A percentile compares a stretch with the other conserved stretches of the same genome.
Evolutionary conservation across 768 basidiomycete genomes (phyloP).

Genomic region (Hygrophorus pudorinus): DNA sequence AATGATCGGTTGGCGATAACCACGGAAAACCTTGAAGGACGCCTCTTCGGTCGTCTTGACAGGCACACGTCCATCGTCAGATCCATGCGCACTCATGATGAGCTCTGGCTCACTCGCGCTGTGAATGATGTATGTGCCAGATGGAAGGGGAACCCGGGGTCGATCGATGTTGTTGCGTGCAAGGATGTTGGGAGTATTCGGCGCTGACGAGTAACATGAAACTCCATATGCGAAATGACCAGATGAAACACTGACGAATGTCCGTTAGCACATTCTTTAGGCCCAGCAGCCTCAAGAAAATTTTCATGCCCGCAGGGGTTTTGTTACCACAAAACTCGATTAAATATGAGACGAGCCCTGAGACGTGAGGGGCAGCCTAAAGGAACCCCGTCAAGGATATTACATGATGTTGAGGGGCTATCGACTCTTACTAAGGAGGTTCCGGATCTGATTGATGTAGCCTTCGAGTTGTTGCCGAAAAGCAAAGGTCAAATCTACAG

Average conservation of each 20-base stretch:
- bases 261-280: slow-evolving; percentile 20
- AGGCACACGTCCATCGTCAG: too few relatives aligned
- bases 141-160: too few relatives aligned
- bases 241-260: slow-evolving; percentile 17
- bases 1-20: too few relatives aligned
- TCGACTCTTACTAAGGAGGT: slow-evolving; percentile 19
- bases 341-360: slow-evolving; percentile 30
- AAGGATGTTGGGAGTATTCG: slow-evolving; percentile 19
- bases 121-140: too few relatives aligned
- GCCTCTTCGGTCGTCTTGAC: too few relatives aligned
- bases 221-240: neutral
- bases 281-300: slow-evolving; percentile 17
- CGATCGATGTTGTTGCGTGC: slow-evolving; percentile 17
- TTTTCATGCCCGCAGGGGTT: slow-evolving; percentile 20
- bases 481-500: neutral
- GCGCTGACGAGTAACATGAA: slow-evolving; percentile 9
- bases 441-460: slow-evolving; percentile 17
- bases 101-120: too few relatives aligned
- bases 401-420: too few relatives aligned
- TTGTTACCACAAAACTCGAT: slow-evolving; percentile 21
- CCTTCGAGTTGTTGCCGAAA: slow-evolving; percentile 8
- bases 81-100: too few relatives aligned
- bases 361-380: slow-evolving; percentile 29
- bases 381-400: neutral
- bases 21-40: too few relatives aligned